These are phyloP conservation scores for Boletus subcaerulescens DNA, from an alignment of 768 basidiomycete species.

Conservation along the genomic window DNA sequence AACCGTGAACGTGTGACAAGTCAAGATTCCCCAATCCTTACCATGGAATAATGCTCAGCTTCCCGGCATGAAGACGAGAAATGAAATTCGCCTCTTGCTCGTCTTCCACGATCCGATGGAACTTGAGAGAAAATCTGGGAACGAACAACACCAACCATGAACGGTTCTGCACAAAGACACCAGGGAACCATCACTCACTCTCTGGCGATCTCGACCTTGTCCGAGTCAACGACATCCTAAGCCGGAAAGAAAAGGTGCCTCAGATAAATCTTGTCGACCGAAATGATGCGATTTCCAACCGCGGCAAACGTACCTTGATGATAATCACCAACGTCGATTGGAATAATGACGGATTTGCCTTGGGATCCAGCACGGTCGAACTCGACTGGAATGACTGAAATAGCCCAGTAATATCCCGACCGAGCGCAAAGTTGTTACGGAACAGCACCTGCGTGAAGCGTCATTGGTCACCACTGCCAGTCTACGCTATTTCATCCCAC, in stretches of 20 bases:
- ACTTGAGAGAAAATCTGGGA: conserved; percentile 52
- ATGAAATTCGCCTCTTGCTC: conserved; percentile 65
- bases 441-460: conserved; percentile 47
- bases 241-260: background rate
- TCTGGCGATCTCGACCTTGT: conserved; percentile 53
- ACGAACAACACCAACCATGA: background rate
- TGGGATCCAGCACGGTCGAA: conserved; percentile 56
- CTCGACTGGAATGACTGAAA: conserved; percentile 63
- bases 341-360: conserved; percentile 55
- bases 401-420: conserved; percentile 57
- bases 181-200: conserved; percentile 39
- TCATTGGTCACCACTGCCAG: background rate
- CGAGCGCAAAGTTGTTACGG: conserved; percentile 63
- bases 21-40: background rate
- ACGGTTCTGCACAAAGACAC: background rate
- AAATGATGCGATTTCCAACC: background rate
- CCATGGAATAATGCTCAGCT: conserved; percentile 60
- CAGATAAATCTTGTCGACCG: background rate
- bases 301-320: conserved; percentile 44
- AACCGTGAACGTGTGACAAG: background rate
- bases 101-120: conserved; percentile 58
- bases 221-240: conserved; percentile 63
- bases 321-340: conserved; percentile 58
- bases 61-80: conserved; percentile 53
- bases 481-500: conserved; percentile 2